Evolutionary conservation across 192 early-diverging fungal genomes (phyloP), one percentile per base, ranked within the genome.

Genomic region (Coemansia sp.): DNA sequence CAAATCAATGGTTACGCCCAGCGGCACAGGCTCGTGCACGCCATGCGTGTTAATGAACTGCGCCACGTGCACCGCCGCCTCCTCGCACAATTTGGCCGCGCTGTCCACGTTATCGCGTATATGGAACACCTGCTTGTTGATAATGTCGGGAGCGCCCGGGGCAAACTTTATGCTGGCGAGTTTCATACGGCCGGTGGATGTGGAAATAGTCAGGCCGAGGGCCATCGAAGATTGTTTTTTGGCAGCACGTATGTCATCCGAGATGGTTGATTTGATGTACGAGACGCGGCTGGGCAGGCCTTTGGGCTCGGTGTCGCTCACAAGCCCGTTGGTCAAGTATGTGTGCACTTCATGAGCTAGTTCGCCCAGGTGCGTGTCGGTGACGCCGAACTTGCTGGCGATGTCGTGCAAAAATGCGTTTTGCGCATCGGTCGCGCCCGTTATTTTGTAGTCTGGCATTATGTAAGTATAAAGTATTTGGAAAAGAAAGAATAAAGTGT

Each of bases 1-100:
- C 84, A 96, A 92, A 19, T 91, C 92, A 75, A 98, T 95, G 1
- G 94, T 95, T 65, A 95, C 95, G 17, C 97, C 97, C 9, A 91
- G 69, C 17, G 46, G 34, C 53, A 25, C 31, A 8, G 31, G 31
- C 20, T 34, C 46, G 1, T 10, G 61, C 2, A 80, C 44, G 10
- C 57, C 23, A 25, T 80, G 77, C 36, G 72, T 31, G 59, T 79
- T 72, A 26, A 94, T 72, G 82, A 97, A 96, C 23, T 84, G 72
- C 47, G 87, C 86, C 56, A 97, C 82, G 50, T 87, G 86, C 3
- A 89, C 89, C 14, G 92, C 93, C 63, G 94, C 90, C 59, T 88
- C 94, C 62, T 94, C 94, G 20, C 74, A 67, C 26, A 71, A 36
- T 59, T 65, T 26, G 1, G 47, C 10, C 1, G 52, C 51, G 47